Conservation (phyloP, 768 basidiomycete species). For the Boletellus ananas region DNA sequence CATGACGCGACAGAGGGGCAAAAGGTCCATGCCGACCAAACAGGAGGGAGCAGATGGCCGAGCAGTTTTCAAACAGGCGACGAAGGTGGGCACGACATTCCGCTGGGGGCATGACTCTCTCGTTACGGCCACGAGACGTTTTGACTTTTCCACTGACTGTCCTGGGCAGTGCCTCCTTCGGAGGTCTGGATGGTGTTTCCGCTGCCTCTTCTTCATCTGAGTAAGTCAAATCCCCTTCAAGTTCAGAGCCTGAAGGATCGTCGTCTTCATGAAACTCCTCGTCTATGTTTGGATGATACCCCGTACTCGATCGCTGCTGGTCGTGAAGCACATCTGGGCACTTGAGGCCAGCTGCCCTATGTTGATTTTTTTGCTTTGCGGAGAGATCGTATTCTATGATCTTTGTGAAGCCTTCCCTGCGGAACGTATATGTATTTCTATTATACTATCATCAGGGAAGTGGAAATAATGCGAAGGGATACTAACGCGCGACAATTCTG, state of each 20-base stretch:
- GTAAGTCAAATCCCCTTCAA: constrained; percentile 43
- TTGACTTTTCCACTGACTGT: constrained; percentile 78
- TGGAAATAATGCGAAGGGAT: not conserved
- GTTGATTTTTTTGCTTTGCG: constrained; percentile 65
- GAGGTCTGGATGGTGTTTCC: constrained; percentile 30
- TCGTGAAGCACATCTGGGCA: constrained; percentile 75
- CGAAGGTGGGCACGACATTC: constrained; percentile 95
- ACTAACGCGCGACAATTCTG: constrained; percentile 83
- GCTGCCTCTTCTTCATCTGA: constrained; percentile 54
- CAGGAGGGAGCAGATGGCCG: constrained; percentile 76
- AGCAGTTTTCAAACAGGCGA: constrained; percentile 79
- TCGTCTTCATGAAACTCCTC: constrained; percentile 41
- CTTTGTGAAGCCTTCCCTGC: constrained; percentile 92
- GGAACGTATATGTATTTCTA: constrained; percentile 80
- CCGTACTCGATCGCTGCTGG: constrained; percentile 33
- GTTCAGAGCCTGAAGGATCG: constrained; percentile 48
- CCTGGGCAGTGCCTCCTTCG: constrained; percentile 48
- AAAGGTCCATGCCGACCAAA: constrained; percentile 93
- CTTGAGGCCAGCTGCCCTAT: constrained; percentile 48
- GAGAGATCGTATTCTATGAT: constrained; percentile 91
- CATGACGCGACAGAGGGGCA: constrained; percentile 54
- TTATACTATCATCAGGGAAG: constrained; percentile 3
- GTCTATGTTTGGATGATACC: constrained; percentile 24
- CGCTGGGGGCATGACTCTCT: constrained; percentile 85
- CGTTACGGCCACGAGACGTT: constrained; percentile 74